Conservation (phyloP, 352 stramenopile genomes). For the Halophytophthora batemanensis region DNA sequence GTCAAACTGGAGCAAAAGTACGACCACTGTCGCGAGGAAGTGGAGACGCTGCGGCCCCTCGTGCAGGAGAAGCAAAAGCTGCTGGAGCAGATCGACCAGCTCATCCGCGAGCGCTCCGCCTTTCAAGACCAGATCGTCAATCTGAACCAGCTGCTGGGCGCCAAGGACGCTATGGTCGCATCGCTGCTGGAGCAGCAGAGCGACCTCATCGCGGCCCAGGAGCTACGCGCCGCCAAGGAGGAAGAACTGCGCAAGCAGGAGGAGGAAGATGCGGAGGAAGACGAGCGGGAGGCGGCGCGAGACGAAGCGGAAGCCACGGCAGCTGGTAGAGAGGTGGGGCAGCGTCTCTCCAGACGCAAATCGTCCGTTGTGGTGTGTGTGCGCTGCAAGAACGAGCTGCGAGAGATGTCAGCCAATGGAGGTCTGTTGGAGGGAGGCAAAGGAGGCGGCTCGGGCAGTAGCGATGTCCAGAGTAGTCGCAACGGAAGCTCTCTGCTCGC, state of each 20-base stretch:
- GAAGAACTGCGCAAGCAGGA: conserved; percentile 41
- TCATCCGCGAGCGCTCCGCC: conserved; percentile 25
- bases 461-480: neutral
- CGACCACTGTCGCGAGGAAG: conserved; percentile 49
- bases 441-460: neutral
- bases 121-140: conserved; percentile 41
- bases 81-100: conserved; percentile 30
- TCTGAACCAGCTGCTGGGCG: conserved; percentile 35
- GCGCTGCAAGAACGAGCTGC: conserved; percentile 56
- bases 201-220: conserved; percentile 59
- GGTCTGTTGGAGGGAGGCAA: conserved; percentile 16
- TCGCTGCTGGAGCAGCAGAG: conserved; percentile 76
- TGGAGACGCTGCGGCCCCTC: conserved; percentile 57
- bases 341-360: neutral
- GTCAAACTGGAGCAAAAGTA: conserved; percentile 71
- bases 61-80: conserved; percentile 51
- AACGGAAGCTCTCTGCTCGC: neutral
- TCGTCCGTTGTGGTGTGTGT: conserved; percentile 38
- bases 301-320: neutral
- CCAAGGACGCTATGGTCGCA: conserved; percentile 67
- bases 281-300: conserved; percentile 27
- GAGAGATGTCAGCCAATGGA: conserved; percentile 30
- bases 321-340: neutral
- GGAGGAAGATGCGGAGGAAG: conserved; percentile 36
- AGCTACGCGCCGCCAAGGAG: conserved; percentile 48